These are phyloP conservation scores for Edaphochlamys debaryana DNA, from an alignment of 139 green algal species.

Conservation along the genomic window DNA sequence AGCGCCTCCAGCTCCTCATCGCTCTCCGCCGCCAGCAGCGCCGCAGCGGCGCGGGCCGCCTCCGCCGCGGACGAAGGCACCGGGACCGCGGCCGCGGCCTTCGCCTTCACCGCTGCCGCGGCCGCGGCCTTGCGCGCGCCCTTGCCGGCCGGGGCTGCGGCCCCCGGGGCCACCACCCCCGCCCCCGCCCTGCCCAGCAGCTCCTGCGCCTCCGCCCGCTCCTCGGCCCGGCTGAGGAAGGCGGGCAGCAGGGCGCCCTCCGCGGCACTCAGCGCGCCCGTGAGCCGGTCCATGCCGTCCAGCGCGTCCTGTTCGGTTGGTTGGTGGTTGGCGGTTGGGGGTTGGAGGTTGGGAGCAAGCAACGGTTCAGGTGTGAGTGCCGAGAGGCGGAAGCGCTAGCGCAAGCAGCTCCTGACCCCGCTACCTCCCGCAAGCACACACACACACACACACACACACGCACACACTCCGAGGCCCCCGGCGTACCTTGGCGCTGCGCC, in stretches of 20 bases:
- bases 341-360: background rate
- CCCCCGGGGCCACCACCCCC: too few relatives aligned
- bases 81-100: background rate
- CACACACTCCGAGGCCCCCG: background rate
- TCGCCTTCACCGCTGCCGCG: background rate
- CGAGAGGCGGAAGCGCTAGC: too few relatives aligned
- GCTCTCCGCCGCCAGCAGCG: slow-evolving; percentile 13
- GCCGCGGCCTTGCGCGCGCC: too few relatives aligned
- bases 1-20: slow-evolving; percentile 35
- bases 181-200: too few relatives aligned
- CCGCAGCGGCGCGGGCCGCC: background rate
- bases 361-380: background rate
- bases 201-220: background rate
- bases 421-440: background rate
- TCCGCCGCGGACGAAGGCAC: background rate
- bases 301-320: slow-evolving; percentile 11
- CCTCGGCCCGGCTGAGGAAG: background rate
- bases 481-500: slow-evolving; percentile 22
- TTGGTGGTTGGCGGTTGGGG: background rate
- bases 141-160: too few relatives aligned
- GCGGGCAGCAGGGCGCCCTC: slow-evolving; percentile 8
- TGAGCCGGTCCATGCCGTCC: slow-evolving; percentile 24
- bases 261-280: background rate
- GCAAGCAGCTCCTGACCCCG: background rate
- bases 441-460: slow-evolving; percentile 27